Conservation (phyloP, 1,139 yeast species). For the Taphrina pruni region DNA sequence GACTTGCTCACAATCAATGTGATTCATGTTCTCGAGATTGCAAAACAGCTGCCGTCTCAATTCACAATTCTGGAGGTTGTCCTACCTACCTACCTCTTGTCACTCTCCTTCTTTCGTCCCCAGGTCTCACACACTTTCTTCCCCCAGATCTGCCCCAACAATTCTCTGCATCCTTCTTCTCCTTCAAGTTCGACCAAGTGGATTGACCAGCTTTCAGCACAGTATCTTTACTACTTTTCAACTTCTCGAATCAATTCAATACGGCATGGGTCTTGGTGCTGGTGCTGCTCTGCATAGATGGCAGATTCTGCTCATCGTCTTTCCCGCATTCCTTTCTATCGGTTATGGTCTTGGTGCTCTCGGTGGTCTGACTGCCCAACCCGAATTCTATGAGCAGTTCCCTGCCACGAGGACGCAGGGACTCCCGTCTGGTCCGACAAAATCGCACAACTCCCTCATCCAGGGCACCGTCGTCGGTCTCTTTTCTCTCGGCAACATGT, state of each 20-base stretch:
- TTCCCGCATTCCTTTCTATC: conserved; percentile 48
- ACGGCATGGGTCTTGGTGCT: conserved; percentile 22
- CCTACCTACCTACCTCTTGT: no score
- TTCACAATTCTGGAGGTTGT: no score
- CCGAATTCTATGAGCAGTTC: conserved; percentile 61
- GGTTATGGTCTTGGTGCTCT: conserved; percentile 85
- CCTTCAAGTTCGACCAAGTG: no score
- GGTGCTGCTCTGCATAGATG: conserved; percentile 21
- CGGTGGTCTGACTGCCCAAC: conserved; percentile 70
- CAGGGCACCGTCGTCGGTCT: conserved; percentile 73
- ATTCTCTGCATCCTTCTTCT: no score
- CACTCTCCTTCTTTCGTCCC: no score
- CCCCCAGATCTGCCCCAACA: no score
- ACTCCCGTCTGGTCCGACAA: conserved; percentile 23
- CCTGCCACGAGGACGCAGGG: conserved; percentile 28
- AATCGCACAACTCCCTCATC: conserved; percentile 41
- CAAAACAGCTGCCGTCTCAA: no score
- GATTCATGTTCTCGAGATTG: no score
- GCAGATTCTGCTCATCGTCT: conserved; percentile 32
- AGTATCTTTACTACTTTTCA: no score
- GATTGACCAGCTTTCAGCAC: no score
- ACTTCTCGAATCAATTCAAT: background rate
- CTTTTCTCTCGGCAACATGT: conserved; percentile 78
- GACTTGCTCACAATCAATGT: no score
- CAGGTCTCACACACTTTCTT: no score